Evolutionary conservation across 768 basidiomycete genomes (phyloP).

Genomic region (Ramaria rubella): DNA sequence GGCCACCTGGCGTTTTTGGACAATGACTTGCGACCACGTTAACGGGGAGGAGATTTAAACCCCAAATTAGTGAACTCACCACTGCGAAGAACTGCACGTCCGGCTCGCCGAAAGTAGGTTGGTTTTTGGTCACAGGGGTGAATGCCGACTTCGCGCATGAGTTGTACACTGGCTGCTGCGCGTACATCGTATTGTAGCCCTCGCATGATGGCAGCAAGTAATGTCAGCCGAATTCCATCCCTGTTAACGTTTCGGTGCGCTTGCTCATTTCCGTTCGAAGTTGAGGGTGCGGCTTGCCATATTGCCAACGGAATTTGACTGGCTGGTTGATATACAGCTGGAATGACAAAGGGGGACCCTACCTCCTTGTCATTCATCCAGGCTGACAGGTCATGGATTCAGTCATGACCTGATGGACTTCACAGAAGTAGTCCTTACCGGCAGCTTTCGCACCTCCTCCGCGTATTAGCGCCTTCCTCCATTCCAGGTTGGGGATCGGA

Average conservation of each 20-base stretch:
- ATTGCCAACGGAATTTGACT: conserved; percentile 24
- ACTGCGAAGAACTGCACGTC: background rate
- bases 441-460: conserved; percentile 18
- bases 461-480: conserved; percentile 13
- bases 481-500: conserved; percentile 14
- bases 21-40: background rate
- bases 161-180: background rate
- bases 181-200: conserved; percentile 13
- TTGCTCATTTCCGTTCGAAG: too few relatives aligned
- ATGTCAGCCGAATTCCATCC: conserved; percentile 19
- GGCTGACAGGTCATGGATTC: conserved; percentile 13
- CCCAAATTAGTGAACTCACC: background rate
- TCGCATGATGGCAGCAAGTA: conserved; percentile 21
- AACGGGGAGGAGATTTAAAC: background rate
- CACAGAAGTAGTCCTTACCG: conserved; percentile 11
- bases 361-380: too few relatives aligned
- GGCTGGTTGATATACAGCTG: conserved; percentile 19
- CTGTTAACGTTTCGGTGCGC: too few relatives aligned
- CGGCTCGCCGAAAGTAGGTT: background rate
- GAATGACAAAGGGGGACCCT: too few relatives aligned
- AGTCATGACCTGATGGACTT: background rate
- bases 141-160: background rate
- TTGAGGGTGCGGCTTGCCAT: conserved; percentile 25
- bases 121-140: background rate
- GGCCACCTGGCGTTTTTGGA: background rate